Evolutionary conservation across 176 grass and related monocot species (phyloP), one percentile per base, ranked within the genome.

Genomic region (Carex littledalei): DNA sequence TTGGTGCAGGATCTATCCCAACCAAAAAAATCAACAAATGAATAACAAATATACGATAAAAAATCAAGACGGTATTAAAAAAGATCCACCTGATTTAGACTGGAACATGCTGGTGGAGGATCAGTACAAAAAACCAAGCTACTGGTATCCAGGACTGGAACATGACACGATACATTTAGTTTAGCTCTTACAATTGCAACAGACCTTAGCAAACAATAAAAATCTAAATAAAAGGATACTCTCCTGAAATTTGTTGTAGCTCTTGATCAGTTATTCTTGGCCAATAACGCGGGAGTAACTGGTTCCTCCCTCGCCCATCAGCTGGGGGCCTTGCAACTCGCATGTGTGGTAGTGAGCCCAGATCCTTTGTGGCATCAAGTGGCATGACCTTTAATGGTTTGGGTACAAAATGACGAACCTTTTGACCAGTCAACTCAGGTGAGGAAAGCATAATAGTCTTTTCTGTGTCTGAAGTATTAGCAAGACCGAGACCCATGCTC

Each of bases 271-370:
- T 99, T 86, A 99, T 99, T 89, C 97, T 94, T 31, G 97, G 97
- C 97, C 97, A 99, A 89, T 99, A 99, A n/a, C 97, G 86, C 18
- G 97, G 97, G 85, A 99, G 97, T 73, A 99, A 91, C n/a, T 99
- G 97, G 88, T 92, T 99, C 84, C 93, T 93, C 1, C 93, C 92
- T 81, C 92, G 87, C 82, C 94, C 97, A 39, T 99, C 97, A 18
- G 93, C 90, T 84, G 97, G 97, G 57, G 97, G 97, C 65, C 97
- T 95, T 8, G 93, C 97, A 84, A 99, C 93, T 61, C 97, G 93
- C 85, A 99, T 92, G 84, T 95, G 88, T 18, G 97, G 89, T 79
- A 99, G 78, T 53, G 43, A 45, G 21, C 43, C 20, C 5, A 86
- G 82, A 85, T 94, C 94, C 79, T 69, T 96, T 7, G 87, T 85